Evolutionary conservation across 768 basidiomycete genomes (phyloP).

Genomic region (Macrolepiota fuliginosa): DNA sequence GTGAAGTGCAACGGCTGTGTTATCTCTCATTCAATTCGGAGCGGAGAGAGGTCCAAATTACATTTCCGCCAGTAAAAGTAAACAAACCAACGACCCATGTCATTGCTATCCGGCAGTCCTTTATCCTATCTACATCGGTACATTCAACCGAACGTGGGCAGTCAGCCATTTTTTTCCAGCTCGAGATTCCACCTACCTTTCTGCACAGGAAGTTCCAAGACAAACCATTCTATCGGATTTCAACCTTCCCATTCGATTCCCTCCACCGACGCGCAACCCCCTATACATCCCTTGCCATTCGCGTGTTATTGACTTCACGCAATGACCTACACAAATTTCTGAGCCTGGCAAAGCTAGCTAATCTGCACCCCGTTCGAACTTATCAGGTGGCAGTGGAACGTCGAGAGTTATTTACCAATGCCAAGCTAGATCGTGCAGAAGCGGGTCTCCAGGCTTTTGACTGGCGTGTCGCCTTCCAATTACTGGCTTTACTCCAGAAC

Average conservation of each 20-base stretch:
- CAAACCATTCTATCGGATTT: constrained; percentile 26
- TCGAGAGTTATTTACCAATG: constrained; percentile 40
- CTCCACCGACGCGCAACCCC: constrained; percentile 45
- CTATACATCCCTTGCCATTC: constrained; percentile 47
- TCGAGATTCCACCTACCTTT: constrained; percentile 30
- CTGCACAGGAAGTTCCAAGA: constrained; percentile 11
- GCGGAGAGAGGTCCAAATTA: constrained; percentile 44
- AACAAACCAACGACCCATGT: constrained; percentile 20
- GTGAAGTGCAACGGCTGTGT: constrained; percentile 16
- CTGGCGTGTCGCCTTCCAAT: constrained; percentile 57
- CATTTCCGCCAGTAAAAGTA: constrained; percentile 17
- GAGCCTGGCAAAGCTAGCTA: constrained; percentile 33
- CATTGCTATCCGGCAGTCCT: constrained; percentile 42
- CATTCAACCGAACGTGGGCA: constrained; percentile 25
- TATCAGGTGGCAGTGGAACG: constrained; percentile 34
- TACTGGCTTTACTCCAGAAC: constrained; percentile 41
- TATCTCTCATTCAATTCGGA: constrained; percentile 36
- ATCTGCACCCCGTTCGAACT: constrained; percentile 32
- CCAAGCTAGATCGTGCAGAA: constrained; percentile 27
- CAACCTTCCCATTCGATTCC: constrained; percentile 32
- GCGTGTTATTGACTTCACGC: constrained; percentile 40
- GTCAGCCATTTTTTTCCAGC: constrained; percentile 39
- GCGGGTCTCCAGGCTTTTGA: constrained; percentile 30
- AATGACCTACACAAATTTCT: constrained; percentile 36
- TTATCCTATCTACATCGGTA: constrained; percentile 36